Evolutionary conservation across 257 asterid species (phyloP).

Genomic region (Prunella vulgaris): DNA sequence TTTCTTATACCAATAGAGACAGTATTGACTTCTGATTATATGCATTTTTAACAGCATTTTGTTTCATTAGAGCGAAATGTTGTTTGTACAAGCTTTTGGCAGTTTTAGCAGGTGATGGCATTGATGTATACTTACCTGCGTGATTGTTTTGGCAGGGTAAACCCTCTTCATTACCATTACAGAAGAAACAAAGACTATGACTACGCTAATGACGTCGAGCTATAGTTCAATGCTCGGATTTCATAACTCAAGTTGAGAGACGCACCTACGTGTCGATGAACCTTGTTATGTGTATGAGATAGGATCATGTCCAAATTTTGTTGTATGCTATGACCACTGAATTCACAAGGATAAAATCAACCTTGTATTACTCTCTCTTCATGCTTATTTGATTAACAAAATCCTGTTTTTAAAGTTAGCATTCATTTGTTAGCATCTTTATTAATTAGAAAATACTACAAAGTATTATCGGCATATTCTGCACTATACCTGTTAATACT

Average conservation of each 20-base stretch:
- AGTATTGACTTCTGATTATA: neutral
- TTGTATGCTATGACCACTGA: neutral
- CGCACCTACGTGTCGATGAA: neutral
- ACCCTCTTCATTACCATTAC: constrained; percentile 22
- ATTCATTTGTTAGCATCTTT: neutral
- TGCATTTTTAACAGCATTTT: neutral
- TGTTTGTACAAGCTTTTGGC: neutral
- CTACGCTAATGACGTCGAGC: neutral
- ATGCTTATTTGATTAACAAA: neutral
- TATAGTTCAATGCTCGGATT: neutral
- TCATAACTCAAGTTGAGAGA: neutral
- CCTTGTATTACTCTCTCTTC: neutral
- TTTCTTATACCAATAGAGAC: neutral
- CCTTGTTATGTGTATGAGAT: neutral
- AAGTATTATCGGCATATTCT: no score
- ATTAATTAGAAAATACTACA: neutral
- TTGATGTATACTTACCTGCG: neutral
- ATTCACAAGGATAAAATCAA: neutral
- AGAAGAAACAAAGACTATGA: constrained; percentile 27
- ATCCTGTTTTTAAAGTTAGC: neutral
- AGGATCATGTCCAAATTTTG: neutral
- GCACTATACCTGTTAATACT: no score
- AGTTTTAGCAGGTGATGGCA: neutral
- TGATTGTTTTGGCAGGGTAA: constrained; percentile 23
- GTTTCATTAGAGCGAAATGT: neutral